A percentile compares a stretch with the other conserved stretches of the same genome.
These are phyloP conservation scores for Aspergillus haitiensis DNA, from an alignment of 495 filamentous ascomycete genomes.

Conservation along the genomic window DNA sequence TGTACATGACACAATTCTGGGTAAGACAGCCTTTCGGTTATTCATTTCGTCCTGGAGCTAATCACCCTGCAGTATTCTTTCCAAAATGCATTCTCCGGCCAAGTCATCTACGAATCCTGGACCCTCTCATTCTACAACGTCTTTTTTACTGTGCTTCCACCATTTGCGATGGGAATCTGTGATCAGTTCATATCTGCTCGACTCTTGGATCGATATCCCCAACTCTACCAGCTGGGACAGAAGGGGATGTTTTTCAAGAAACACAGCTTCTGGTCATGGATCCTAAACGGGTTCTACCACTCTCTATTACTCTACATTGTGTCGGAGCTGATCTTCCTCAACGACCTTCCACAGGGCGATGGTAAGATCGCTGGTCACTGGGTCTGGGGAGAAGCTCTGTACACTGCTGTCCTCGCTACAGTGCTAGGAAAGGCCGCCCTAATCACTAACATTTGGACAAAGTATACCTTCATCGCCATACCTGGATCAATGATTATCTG, in stretches of 20 bases:
- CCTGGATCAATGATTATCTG: conserved; percentile 90
- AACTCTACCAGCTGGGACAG: conserved; percentile 91
- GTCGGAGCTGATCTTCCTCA: conserved; percentile 74
- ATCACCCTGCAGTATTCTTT: conserved; percentile 77
- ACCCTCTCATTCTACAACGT: conserved; percentile 99
- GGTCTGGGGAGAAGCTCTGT: conserved; percentile 94
- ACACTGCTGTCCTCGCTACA: conserved; percentile 85
- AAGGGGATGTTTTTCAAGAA: conserved; percentile 90
- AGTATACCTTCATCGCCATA: conserved; percentile 94
- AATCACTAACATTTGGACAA: conserved; percentile 97
- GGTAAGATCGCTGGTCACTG: conserved; percentile 86
- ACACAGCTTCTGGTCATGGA: conserved; percentile 89
- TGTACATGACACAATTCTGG: conserved; percentile 99
- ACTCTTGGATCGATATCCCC: conserved; percentile 94
- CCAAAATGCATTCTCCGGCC: conserved; percentile 95
- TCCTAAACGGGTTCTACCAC: conserved; percentile 92
- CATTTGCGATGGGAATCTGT: conserved; percentile 93
- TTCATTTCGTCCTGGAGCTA: background rate
- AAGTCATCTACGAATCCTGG: conserved; percentile 99
- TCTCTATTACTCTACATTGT: conserved; percentile 87
- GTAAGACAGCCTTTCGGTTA: conserved; percentile 44
- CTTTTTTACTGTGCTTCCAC: conserved; percentile 93
- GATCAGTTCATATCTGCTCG: conserved; percentile 98
- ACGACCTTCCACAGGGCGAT: conserved; percentile 72
- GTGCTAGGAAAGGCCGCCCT: conserved; percentile 94